Base-by-base conservation (phyloP, 805 yeast species). In the Candida sanyiensis region DNA sequence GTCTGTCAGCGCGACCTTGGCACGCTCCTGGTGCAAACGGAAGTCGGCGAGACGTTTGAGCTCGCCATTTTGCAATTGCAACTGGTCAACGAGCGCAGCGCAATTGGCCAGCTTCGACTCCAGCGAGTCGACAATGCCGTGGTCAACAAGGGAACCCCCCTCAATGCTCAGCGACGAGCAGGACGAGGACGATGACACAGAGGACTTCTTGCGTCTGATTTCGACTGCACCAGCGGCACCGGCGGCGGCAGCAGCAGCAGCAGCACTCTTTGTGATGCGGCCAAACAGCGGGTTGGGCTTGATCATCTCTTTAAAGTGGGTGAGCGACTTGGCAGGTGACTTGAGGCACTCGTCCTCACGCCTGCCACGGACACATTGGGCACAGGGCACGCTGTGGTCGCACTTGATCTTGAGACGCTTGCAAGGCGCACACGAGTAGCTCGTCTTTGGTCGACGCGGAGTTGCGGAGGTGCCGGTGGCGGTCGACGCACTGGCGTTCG, bases 341-440 rank as follows among this genome's bases (percentile, higher is more conserved):
- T 19, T 24, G 10, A 43, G 39, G 22, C 54, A 50, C 28, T 50
- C 49, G 9, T 47, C 44, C 9, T 40, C 29, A 12, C 46, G 28
- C 12, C 34, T 12, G 33, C 39, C 41, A 21, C 37, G 38, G 19
- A 40, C 33, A 40, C 54, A 50, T 11, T 44, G 39, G 13, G 46
- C 19, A 25, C 54, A 50, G 2, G 54, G 54, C 5, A 44, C 37
- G 17, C 24, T 20, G 35, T 47, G 50, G 26, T 47, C 50, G 33
- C 54, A 47, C 25, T 42, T 45, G 38, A 42, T 39, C 38, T 47
- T 47, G 22, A 47, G 41, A 9, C 51, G 17, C 22, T 39, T 44
- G 32, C 54, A 50, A 1, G 48, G 46, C 6, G 43, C 46, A 38
- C 54, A 50, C 3, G 52, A 34, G 28, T 40, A 46, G 26, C 44